These are phyloP conservation scores for Podosphaera fusca DNA, from an alignment of 2,329 filamentous ascomycete species.

Conservation along the genomic window DNA sequence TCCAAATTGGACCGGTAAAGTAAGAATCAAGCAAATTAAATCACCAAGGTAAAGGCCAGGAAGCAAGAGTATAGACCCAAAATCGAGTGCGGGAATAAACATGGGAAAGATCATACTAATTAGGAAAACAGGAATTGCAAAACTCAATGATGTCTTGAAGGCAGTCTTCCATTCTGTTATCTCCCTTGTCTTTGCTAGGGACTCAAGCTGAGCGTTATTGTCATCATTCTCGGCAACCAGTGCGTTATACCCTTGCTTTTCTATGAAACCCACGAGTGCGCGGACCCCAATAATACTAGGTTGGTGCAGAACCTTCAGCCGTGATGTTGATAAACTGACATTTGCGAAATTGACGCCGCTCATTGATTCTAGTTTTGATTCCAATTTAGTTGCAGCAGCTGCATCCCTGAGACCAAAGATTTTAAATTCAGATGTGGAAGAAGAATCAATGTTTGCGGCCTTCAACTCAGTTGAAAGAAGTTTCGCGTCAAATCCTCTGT, in stretches of 20 bases:
- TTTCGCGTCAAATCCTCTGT: constrained; percentile 68
- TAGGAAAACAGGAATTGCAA: constrained; percentile 75
- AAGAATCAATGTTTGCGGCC: constrained; percentile 27
- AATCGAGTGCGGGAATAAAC: constrained; percentile 52
- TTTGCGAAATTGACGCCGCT: constrained; percentile 53
- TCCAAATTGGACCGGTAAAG: constrained; percentile 86
- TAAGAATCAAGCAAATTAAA: constrained; percentile 58
- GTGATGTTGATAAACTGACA: constrained; percentile 49
- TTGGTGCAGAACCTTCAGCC: constrained; percentile 51
- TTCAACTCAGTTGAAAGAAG: constrained; percentile 56
- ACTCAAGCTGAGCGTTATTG: constrained; percentile 90
- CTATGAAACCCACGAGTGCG: constrained; percentile 58
- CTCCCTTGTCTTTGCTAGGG: constrained; percentile 84
- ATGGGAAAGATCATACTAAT: constrained; percentile 91
- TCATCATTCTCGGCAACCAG: constrained; percentile 79
- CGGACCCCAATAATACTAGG: constrained; percentile 54
- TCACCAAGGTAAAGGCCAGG: constrained; percentile 76
- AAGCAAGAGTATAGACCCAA: constrained; percentile 41
- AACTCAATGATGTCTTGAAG: constrained; percentile 53
- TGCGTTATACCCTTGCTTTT: constrained; percentile 68
- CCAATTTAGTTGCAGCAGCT: constrained; percentile 47
- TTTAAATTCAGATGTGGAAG: constrained; percentile 51
- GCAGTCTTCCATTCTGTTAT: constrained; percentile 79
- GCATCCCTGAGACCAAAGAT: constrained; percentile 59
- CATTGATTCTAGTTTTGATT: constrained; percentile 38